Evolutionary conservation across 2,329 filamentous ascomycete genomes (phyloP).

Genomic region (Fusarium sp.): DNA sequence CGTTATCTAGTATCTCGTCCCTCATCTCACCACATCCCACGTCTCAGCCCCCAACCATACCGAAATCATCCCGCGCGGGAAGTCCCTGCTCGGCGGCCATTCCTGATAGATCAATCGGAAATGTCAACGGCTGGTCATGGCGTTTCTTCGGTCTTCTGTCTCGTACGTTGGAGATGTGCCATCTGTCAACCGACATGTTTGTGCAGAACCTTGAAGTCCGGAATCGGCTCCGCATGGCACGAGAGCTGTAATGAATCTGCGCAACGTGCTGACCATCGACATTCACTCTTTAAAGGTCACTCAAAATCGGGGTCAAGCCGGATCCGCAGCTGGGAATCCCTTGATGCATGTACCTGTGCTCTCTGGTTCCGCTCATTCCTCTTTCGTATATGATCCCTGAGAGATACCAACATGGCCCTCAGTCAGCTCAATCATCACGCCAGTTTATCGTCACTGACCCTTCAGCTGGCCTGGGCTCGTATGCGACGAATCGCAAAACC

Average conservation of each 20-base stretch:
- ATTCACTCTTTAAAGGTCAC: background rate
- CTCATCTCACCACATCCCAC: constrained; percentile 27
- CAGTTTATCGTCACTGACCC: constrained; percentile 11
- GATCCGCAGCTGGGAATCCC: constrained; percentile 28
- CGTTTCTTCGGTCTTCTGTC: constrained; percentile 8
- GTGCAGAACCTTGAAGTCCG: background rate
- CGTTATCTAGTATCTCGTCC: constrained; percentile 11
- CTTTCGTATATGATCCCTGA: background rate
- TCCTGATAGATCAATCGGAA: constrained; percentile 20
- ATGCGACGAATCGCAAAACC: background rate
- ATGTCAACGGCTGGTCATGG: constrained; percentile 2
- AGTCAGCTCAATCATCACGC: background rate
- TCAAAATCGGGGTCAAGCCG: constrained; percentile 1
- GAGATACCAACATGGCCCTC: background rate
- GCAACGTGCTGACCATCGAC: background rate
- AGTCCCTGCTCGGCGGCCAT: constrained; percentile 3
- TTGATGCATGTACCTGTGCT: constrained; percentile 7
- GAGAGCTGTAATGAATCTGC: background rate
- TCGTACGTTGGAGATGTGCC: constrained; percentile 8
- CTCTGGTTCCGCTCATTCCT: background rate
- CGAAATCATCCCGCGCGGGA: constrained; percentile 14
- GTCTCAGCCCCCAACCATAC: constrained; percentile 17
- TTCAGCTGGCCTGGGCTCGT: background rate
- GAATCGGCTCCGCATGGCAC: background rate
- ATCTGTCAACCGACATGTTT: background rate